Evolutionary conservation across 768 basidiomycete species (phyloP).

Genomic region (Phanerodontia chrysosporium): DNA sequence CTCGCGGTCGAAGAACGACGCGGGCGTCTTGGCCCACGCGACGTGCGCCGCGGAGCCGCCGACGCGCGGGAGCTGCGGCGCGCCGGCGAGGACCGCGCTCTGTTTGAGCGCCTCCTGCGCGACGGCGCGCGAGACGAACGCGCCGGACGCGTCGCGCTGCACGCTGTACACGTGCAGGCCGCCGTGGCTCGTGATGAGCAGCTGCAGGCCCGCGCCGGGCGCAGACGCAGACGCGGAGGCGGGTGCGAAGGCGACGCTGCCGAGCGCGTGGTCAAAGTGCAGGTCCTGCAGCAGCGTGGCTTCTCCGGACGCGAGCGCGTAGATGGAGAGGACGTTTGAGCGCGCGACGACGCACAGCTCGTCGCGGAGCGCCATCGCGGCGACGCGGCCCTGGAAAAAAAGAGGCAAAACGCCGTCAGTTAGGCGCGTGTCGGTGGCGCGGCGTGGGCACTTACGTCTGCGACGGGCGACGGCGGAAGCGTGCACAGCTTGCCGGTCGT

Average conservation of each 20-base stretch:
- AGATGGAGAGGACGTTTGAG: conserved; percentile 3
- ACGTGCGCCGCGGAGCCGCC: conserved; percentile 11
- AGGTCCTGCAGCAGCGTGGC: conserved; percentile 7
- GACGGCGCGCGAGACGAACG: conserved; percentile 5
- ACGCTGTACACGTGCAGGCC: conserved; percentile 11
- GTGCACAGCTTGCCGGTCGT: conserved; percentile 7
- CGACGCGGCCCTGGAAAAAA: conserved; percentile 2
- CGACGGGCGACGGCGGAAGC: conserved; percentile 1
- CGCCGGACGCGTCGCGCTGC: background rate
- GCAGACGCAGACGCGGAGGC: background rate
- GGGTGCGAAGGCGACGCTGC: conserved; percentile 8
- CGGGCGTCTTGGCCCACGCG: conserved; percentile 7
- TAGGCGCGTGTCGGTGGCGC: background rate
- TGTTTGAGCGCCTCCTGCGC: conserved; percentile 8
- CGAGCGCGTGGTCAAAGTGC: conserved; percentile 9
- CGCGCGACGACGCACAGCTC: conserved; percentile 11
- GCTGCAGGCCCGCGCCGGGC: background rate
- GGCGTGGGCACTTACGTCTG: background rate
- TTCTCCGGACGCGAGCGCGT: background rate
- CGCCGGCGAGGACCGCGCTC: background rate
- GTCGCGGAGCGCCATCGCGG: conserved; percentile 12
- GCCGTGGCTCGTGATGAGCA: conserved; percentile 9
- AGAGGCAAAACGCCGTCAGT: background rate
- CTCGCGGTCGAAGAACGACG: conserved; percentile 12
- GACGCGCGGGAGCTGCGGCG: conserved; percentile 8